A percentile compares a stretch with the other conserved stretches of the same genome.
These are phyloP conservation scores for Penicillium capsulatum DNA, from an alignment of 2,329 filamentous ascomycete species.

Conservation along the genomic window DNA sequence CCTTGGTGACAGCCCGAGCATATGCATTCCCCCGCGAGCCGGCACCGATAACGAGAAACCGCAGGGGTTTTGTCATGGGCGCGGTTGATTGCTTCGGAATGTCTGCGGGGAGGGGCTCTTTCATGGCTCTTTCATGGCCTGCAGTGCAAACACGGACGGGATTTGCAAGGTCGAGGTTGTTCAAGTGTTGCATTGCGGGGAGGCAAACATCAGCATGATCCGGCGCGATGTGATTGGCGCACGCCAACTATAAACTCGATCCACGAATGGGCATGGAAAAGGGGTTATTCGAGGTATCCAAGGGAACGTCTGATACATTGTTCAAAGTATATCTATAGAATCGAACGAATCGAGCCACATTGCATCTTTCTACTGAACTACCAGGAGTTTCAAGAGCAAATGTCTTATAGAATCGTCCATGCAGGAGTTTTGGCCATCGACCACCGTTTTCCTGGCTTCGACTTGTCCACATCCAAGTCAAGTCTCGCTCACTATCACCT, in stretches of 20 bases:
- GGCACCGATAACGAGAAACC: constrained; percentile 76
- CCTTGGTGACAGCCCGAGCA: constrained; percentile 61
- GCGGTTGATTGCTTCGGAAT: constrained; percentile 1
- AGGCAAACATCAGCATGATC: constrained; percentile 15
- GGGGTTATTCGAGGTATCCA: too few relatives aligned
- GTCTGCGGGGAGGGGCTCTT: constrained; percentile 7
- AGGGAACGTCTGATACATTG: neutral
- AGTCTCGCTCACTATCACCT: too few relatives aligned
- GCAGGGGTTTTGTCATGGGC: constrained; percentile 33
- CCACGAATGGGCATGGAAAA: too few relatives aligned
- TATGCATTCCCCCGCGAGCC: constrained; percentile 75
- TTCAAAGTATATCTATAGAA: too few relatives aligned
- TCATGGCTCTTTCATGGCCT: constrained; percentile 22
- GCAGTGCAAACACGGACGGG: neutral
- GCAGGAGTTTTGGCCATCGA: too few relatives aligned
- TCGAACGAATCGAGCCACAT: too few relatives aligned
- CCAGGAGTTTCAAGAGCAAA: too few relatives aligned
- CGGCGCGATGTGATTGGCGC: constrained; percentile 3
- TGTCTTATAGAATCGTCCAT: too few relatives aligned
- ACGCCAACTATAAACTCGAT: neutral
- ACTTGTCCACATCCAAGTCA: too few relatives aligned
- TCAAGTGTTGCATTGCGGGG: constrained; percentile 6
- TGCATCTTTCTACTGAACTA: too few relatives aligned
- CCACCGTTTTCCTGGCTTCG: too few relatives aligned
- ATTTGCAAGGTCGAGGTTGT: too few relatives aligned